Base-by-base conservation (phyloP, 2,329 filamentous ascomycete species). In the Lojkania enalia region DNA sequence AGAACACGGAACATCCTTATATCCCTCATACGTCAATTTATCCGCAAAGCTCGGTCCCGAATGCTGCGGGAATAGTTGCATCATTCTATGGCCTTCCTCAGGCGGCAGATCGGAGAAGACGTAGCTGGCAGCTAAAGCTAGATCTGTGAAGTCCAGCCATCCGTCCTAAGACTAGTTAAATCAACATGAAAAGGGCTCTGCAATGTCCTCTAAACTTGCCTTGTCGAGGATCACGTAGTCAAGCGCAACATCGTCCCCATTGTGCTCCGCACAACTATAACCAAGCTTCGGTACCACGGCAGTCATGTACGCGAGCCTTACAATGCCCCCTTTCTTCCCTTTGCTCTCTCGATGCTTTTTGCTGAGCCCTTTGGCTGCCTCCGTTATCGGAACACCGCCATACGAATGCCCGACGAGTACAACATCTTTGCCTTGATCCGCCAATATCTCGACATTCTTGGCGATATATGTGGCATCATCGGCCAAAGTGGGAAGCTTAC, bases 1-100 rank as follows among this genome's bases (percentile, higher is more conserved):
- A 1, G 67, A 73, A 2, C 70, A 67, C 0, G 68, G 68, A 1
- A 73, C 56, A 25, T 74, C 62, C 42, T 68, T 70, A 47, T 74
- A 76, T 0, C 71, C 72, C 2, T 65, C 46, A 49, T 75, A 61
- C 1, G 67, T 72, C 30, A 76, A 47, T 2, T 55, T 49, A 15
- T 58, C 59, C 0, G 33, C 42, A 48, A 75, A 75, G 33, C 60
- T 64, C 9, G 57, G 44, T 6, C 58, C 49, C 0, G 68, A 72
- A 36, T 76, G 73, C 11, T 49, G 50, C 2, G 49, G 30, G 20
- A 61, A 58, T 9, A 46, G 48, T 16, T 44, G 16, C 9, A 33
- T 38, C 1, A 51, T 55, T 40, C 43, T 52, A 5, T 44, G 21
- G 2, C 45, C 59, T 14, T 53, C 39, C 9, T 57, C 55, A 1